These are phyloP conservation scores for Spirogloea muscicola DNA, from an alignment of 139 green algal species.

Conservation along the genomic window DNA sequence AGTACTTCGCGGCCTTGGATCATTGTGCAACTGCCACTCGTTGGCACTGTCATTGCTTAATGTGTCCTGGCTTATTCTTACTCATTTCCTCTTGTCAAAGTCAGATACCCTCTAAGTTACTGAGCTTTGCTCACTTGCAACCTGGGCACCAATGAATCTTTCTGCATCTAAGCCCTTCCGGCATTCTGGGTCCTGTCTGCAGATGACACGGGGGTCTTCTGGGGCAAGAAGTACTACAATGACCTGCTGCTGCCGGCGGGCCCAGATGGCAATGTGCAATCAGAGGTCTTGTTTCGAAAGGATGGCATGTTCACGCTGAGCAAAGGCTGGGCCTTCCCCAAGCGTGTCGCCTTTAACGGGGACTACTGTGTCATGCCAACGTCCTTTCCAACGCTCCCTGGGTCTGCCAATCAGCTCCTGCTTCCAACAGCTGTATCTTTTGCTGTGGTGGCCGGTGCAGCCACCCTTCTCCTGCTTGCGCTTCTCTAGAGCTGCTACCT, in stretches of 20 bases:
- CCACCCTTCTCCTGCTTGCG: not conserved
- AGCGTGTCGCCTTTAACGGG: conserved; percentile 32
- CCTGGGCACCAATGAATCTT: no score
- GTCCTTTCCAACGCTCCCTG: conserved; percentile 21
- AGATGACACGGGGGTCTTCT: conserved; percentile 36
- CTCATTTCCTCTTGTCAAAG: no score
- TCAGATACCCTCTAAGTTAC: no score
- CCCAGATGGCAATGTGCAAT: conserved; percentile 26
- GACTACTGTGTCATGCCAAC: conserved; percentile 35
- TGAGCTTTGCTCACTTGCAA: no score
- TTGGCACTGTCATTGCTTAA: no score
- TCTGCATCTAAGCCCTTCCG: no score
- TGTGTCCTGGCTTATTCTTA: no score
- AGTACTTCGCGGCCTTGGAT: no score
- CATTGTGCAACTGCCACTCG: no score
- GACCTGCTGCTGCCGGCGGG: conserved; percentile 14
- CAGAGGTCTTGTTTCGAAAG: conserved; percentile 36
- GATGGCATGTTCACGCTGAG: conserved; percentile 10
- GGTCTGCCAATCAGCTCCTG: not conserved
- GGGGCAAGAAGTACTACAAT: conserved; percentile 30
- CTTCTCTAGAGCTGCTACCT: no score
- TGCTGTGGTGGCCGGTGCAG: not conserved
- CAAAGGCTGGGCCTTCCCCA: conserved; percentile 29
- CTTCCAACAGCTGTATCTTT: not conserved
- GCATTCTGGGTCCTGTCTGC: no score